A percentile compares a stretch with the other conserved stretches of the same genome.
Conservation (phyloP, 2,329 filamentous ascomycete species). For the Colletotrichum tofieldiae region DNA sequence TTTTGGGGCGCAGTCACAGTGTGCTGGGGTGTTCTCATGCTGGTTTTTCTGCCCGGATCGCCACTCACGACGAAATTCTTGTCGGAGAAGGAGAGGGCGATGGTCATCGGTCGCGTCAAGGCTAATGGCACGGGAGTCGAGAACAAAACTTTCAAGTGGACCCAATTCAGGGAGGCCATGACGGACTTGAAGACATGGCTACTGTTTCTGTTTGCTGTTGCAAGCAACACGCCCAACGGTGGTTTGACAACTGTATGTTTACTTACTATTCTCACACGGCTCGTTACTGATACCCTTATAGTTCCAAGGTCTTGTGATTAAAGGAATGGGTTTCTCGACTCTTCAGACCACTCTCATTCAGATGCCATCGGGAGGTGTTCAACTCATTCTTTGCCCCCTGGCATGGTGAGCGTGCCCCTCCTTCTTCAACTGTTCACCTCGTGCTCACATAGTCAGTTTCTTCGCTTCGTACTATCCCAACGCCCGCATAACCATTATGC, state of each 20-base stretch:
- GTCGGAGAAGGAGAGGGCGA: slow-evolving; percentile 74
- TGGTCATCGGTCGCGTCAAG: slow-evolving; percentile 80
- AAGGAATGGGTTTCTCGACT: slow-evolving; percentile 73
- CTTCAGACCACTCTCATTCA: slow-evolving; percentile 74
- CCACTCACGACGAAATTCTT: slow-evolving; percentile 69
- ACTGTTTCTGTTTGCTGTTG: slow-evolving; percentile 72
- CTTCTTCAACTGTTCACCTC: no score
- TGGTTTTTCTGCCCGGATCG: slow-evolving; percentile 70
- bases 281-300: slow-evolving; percentile 65
- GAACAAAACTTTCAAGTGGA: slow-evolving; percentile 77
- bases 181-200: slow-evolving; percentile 69
- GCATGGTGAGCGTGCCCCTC: slow-evolving; percentile 1
- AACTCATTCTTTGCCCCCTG: slow-evolving; percentile 36
- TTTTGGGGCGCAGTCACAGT: slow-evolving; percentile 75
- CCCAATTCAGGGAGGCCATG: slow-evolving; percentile 71
- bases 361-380: slow-evolving; percentile 72
- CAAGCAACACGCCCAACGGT: slow-evolving; percentile 75
- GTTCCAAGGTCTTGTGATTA: slow-evolving; percentile 76
- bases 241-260: slow-evolving; percentile 27
- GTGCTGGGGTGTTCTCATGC: slow-evolving; percentile 69
- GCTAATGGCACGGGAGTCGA: slow-evolving; percentile 85
- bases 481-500: slow-evolving; percentile 43
- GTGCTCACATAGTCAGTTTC: slow-evolving; percentile 11
- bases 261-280: rapidly evolving
- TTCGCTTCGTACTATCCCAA: slow-evolving; percentile 38